Evolutionary conservation across 176 grass and related monocot genomes (phyloP).

Genomic region (Cocos nucifera): DNA sequence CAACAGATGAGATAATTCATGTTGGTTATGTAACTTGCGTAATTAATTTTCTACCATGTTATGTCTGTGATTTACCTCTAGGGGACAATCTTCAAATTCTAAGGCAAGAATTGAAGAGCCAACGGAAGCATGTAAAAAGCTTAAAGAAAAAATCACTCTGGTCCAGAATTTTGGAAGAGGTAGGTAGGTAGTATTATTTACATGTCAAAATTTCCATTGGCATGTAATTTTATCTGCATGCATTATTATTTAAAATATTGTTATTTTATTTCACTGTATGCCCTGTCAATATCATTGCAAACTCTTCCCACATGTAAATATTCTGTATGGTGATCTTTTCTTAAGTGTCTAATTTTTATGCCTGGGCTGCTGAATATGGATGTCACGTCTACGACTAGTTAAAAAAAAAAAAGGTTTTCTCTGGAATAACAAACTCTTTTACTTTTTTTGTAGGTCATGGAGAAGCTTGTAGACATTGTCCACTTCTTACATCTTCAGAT

Average conservation of each 20-base stretch:
- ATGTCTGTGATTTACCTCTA: slow-evolving; percentile 20
- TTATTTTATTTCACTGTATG: not conserved
- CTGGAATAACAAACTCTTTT: not conserved
- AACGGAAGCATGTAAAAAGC: slow-evolving; percentile 79
- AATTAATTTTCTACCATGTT: not conserved
- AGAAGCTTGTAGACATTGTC: slow-evolving; percentile 80
- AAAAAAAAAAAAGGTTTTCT: not conserved
- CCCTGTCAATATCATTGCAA: too few species aligned
- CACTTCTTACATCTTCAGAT: slow-evolving; percentile 88
- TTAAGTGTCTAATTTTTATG: too few species aligned
- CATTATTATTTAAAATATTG: not conserved
- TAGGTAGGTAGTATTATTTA: slow-evolving; percentile 23
- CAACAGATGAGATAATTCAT: not conserved
- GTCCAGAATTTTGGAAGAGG: slow-evolving; percentile 80
- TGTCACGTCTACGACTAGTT: not conserved
- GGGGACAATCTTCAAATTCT: slow-evolving; percentile 66
- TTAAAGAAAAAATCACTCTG: slow-evolving; percentile 97
- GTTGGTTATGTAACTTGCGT: not conserved
- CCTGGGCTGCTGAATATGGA: not conserved
- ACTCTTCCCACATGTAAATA: too few species aligned
- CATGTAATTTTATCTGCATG: too few species aligned
- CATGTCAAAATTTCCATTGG: too few species aligned
- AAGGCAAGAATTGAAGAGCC: slow-evolving; percentile 68
- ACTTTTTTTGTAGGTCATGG: slow-evolving; percentile 54
- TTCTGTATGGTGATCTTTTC: too few species aligned